Percentiles rank a stretch among this genome's conserved stretches.
Evolutionary conservation across 805 yeast species (phyloP).

Genomic region (Ogataea saltuana): DNA sequence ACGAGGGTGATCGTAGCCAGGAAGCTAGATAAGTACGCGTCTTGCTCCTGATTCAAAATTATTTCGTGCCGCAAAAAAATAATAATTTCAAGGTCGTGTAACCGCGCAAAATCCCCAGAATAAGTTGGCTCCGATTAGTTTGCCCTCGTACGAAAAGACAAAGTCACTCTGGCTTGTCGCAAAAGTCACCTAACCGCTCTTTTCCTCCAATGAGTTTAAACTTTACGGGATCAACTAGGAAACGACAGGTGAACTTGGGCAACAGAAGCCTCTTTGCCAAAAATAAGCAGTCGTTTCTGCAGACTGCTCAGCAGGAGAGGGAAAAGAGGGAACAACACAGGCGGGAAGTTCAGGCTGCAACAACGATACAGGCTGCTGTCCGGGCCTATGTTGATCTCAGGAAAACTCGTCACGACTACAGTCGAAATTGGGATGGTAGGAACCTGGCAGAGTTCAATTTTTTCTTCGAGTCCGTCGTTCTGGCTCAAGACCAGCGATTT

Average conservation of each 20-base stretch:
- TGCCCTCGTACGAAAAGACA: background rate
- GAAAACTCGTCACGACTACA: slow-evolving; percentile 25
- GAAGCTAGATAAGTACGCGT: background rate
- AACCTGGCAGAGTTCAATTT: slow-evolving; percentile 30
- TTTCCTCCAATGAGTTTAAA: slow-evolving; percentile 28
- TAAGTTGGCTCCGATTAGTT: background rate
- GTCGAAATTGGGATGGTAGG: slow-evolving; percentile 28
- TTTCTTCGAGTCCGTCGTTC: slow-evolving; percentile 29
- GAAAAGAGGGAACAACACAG: slow-evolving; percentile 60
- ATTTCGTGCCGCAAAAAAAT: background rate
- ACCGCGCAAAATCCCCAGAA: background rate
- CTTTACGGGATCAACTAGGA: slow-evolving; percentile 36
- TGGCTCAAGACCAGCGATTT: slow-evolving; percentile 9
- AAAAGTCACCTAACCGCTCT: too few relatives aligned
- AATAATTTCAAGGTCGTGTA: background rate
- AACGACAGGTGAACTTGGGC: slow-evolving; percentile 53
- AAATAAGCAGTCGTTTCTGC: slow-evolving; percentile 49
- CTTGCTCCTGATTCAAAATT: background rate
- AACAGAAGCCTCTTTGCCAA: slow-evolving; percentile 28
- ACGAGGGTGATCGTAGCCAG: too few relatives aligned
- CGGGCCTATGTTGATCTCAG: slow-evolving; percentile 41
- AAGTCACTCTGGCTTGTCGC: too few relatives aligned
- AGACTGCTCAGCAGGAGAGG: slow-evolving; percentile 66
- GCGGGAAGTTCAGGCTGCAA: slow-evolving; percentile 48
- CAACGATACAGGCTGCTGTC: slow-evolving; percentile 49